A percentile compares a stretch with the other conserved stretches of the same genome.
These are phyloP conservation scores for Schizophyllum commune DNA, from an alignment of 1,284 basidiomycete species.

Conservation along the genomic window DNA sequence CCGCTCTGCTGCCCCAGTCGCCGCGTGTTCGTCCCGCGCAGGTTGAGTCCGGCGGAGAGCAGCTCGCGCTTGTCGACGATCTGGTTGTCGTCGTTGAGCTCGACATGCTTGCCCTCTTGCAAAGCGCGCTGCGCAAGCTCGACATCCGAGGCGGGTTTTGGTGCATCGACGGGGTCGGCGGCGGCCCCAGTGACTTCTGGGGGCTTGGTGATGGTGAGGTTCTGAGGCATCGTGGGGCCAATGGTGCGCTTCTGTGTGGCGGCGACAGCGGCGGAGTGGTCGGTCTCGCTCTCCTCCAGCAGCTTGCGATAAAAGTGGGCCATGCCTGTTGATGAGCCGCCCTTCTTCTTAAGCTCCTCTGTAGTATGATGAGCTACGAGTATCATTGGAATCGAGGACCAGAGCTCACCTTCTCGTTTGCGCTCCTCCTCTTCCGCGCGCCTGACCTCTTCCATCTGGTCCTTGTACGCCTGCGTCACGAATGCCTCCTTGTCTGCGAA, in stretches of 20 bases:
- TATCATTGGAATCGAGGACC: slow-evolving; percentile 4
- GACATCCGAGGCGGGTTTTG: slow-evolving; percentile 51
- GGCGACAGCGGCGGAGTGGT: slow-evolving; percentile 79
- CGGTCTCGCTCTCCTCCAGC: slow-evolving; percentile 73
- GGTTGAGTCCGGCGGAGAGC: slow-evolving; percentile 86
- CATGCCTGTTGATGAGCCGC: slow-evolving; percentile 60
- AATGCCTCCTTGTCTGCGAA: slow-evolving; percentile 95
- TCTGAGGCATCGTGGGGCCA: slow-evolving; percentile 39
- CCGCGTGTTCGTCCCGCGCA: slow-evolving; percentile 75
- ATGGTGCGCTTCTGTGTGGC: slow-evolving; percentile 57
- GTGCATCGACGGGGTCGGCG: slow-evolving; percentile 60
- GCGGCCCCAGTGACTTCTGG: slow-evolving; percentile 33
- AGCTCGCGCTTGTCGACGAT: slow-evolving; percentile 95
- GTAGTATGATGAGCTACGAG: slow-evolving; percentile 1
- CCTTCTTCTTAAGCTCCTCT: slow-evolving; percentile 65
- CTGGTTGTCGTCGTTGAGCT: slow-evolving; percentile 96
- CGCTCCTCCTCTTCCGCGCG: slow-evolving; percentile 89
- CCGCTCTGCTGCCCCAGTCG: slow-evolving; percentile 37
- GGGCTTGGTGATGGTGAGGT: slow-evolving; percentile 68
- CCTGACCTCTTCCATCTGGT: slow-evolving; percentile 90
- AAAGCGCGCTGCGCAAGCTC: slow-evolving; percentile 64
- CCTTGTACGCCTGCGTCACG: slow-evolving; percentile 95
- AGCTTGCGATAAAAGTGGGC: slow-evolving; percentile 82
- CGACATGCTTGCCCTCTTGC: slow-evolving; percentile 79
- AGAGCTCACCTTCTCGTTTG: slow-evolving; percentile 64